Conservation (phyloP, 257 asterid species). For the Avicennia marina region DNA sequence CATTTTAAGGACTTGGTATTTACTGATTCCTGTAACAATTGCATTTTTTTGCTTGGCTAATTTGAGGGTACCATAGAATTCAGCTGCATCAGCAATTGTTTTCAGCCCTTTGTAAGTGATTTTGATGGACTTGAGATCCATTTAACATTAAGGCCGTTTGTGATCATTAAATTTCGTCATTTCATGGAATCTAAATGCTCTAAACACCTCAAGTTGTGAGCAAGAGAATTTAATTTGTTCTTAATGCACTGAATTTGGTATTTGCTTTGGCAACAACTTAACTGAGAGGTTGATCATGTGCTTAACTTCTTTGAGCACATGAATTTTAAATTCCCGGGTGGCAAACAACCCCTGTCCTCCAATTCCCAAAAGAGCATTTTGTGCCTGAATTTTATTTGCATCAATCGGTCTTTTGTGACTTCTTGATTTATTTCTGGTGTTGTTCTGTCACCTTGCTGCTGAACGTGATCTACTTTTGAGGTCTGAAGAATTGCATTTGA, state of each 20-base stretch:
- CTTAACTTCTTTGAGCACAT: not conserved
- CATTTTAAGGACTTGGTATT: too few species aligned
- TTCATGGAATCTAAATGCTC: too few species aligned
- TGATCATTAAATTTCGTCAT: too few species aligned
- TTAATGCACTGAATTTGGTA: not conserved
- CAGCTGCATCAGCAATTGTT: not conserved
- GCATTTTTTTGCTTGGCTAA: too few species aligned
- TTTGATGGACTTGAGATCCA: not conserved
- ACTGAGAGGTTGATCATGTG: not conserved
- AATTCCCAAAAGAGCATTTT: not conserved
- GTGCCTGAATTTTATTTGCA: not conserved
- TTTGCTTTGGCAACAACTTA: conserved; percentile 1
- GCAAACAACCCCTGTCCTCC: not conserved
- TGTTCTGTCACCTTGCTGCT: not conserved
- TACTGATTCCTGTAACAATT: too few species aligned
- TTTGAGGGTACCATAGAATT: too few species aligned
- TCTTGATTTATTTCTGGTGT: not conserved
- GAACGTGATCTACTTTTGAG: not conserved
- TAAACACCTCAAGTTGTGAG: too few species aligned
- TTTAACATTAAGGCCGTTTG: too few species aligned
- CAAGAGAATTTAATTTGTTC: not conserved
- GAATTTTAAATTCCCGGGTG: too few species aligned
- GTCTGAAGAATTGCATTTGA: not conserved
- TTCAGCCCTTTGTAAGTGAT: too few species aligned
- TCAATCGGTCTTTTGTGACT: not conserved